Conservation (phyloP, 2,329 filamentous ascomycete genomes). For the Aureobasidium leucospermi region DNA sequence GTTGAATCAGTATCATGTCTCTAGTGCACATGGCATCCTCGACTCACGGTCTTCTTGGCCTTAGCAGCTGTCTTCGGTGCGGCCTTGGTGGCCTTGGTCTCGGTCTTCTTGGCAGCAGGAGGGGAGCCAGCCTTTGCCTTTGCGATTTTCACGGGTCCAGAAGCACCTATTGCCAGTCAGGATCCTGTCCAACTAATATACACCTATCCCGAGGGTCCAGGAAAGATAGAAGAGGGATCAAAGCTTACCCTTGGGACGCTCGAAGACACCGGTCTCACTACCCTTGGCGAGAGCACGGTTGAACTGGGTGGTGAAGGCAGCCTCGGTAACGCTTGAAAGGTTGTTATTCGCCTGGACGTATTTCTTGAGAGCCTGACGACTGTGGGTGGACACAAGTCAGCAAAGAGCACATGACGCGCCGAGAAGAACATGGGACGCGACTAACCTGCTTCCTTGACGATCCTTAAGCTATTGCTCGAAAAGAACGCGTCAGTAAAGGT, state of each 20-base stretch:
- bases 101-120: constrained; percentile 24
- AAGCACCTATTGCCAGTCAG: constrained; percentile 54
- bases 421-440: constrained; percentile 24
- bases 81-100: constrained; percentile 37
- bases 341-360: constrained; percentile 67
- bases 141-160: constrained; percentile 79
- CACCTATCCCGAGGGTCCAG: no score
- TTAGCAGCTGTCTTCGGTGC: constrained; percentile 40
- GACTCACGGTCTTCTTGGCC: constrained; percentile 23
- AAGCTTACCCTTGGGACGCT: constrained; percentile 78
- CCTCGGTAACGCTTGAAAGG: constrained; percentile 45
- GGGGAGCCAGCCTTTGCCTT: constrained; percentile 27
- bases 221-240: neutral
- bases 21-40: neutral
- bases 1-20: constrained; percentile 11
- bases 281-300: constrained; percentile 77
- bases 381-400: constrained; percentile 35
- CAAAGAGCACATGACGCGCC: constrained; percentile 17
- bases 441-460: constrained; percentile 63
- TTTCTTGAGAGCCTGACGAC: constrained; percentile 67
- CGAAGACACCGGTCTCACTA: constrained; percentile 79
- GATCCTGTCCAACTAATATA: neutral
- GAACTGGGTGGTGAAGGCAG: constrained; percentile 65
- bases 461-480: constrained; percentile 55
- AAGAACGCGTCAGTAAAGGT: constrained; percentile 41